phyloP scores from a whole-genome alignment of 2,329 filamentous ascomycete species.

The Tolypocladium paradoxum region DNA sequence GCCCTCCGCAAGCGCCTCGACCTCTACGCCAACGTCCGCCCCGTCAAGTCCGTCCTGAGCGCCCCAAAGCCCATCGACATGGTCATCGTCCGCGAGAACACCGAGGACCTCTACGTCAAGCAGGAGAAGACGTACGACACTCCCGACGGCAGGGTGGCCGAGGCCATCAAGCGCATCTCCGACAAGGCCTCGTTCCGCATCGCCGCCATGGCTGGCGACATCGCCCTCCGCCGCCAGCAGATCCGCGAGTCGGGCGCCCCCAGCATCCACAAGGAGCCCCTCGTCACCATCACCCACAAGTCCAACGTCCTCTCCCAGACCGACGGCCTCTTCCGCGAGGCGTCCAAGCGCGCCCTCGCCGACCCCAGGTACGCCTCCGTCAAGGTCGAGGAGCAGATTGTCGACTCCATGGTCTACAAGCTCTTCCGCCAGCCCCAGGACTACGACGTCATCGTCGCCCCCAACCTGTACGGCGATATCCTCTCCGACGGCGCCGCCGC shows the following conservation, averaged over 20 bases:
- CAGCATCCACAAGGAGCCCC: constrained; percentile 55
- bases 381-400: constrained; percentile 88
- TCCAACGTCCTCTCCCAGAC: constrained; percentile 95
- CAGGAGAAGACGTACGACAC: constrained; percentile 78
- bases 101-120: constrained; percentile 96
- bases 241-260: constrained; percentile 50
- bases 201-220: constrained; percentile 86
- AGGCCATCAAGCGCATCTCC: constrained; percentile 95
- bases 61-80: constrained; percentile 70
- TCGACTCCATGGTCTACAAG: constrained; percentile 99
- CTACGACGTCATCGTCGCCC: constrained; percentile 97
- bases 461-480: constrained; percentile 96
- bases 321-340: constrained; percentile 85
- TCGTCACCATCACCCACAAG: constrained; percentile 97
- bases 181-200: constrained; percentile 78
- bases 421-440: constrained; percentile 90
- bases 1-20: constrained; percentile 90
- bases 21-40: constrained; percentile 94
- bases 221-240: constrained; percentile 76
- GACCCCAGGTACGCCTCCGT: constrained; percentile 52
- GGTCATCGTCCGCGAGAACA: constrained; percentile 98
- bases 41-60: constrained; percentile 73
- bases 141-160: constrained; percentile 73
- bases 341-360: constrained; percentile 62
- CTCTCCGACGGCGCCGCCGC: constrained; percentile 92